These are phyloP conservation scores for Pistacia integerrima DNA, from an alignment of 345 rosid genomes.

Conservation along the genomic window DNA sequence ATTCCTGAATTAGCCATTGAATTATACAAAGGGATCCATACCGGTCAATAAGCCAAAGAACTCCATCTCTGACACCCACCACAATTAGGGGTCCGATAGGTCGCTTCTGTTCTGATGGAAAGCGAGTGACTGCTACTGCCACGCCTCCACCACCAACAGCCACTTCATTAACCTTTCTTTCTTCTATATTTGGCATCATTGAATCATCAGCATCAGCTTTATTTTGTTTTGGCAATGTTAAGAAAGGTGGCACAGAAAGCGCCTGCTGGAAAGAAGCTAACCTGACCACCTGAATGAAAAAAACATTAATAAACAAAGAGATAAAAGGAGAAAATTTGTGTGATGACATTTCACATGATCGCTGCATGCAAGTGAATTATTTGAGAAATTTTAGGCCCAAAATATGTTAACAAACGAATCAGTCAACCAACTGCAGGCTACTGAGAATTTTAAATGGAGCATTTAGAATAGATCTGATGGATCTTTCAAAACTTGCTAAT, in stretches of 20 bases:
- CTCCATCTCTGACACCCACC: conserved; percentile 96
- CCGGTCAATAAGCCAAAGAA: conserved; percentile 99
- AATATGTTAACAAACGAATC: not conserved
- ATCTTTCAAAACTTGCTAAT: not conserved
- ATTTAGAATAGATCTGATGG: conserved; percentile 1
- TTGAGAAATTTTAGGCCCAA: conserved; percentile 4
- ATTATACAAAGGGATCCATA: conserved; percentile 26
- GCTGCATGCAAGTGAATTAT: not conserved
- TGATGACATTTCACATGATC: not conserved
- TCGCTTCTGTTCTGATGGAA: conserved; percentile 90
- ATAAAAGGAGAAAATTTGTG: not conserved
- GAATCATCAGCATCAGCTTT: conserved; percentile 79
- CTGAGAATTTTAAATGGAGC: not conserved
- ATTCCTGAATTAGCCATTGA: not conserved
- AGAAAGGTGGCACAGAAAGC: conserved; percentile 93
- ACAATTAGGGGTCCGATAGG: conserved; percentile 96
- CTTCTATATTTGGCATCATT: conserved; percentile 57
- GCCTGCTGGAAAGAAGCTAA: conserved; percentile 97
- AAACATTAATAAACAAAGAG: conserved; percentile 10
- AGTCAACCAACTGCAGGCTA: conserved; percentile 4
- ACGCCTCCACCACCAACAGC: conserved; percentile 99
- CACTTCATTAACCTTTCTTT: conserved; percentile 75
- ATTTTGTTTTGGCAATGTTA: conserved; percentile 76
- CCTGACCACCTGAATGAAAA: conserved; percentile 76
- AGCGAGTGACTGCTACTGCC: conserved; percentile 97